These are phyloP conservation scores for Spinacia oleracea DNA, from an alignment of 179 eudicot genomes.

Conservation along the genomic window DNA sequence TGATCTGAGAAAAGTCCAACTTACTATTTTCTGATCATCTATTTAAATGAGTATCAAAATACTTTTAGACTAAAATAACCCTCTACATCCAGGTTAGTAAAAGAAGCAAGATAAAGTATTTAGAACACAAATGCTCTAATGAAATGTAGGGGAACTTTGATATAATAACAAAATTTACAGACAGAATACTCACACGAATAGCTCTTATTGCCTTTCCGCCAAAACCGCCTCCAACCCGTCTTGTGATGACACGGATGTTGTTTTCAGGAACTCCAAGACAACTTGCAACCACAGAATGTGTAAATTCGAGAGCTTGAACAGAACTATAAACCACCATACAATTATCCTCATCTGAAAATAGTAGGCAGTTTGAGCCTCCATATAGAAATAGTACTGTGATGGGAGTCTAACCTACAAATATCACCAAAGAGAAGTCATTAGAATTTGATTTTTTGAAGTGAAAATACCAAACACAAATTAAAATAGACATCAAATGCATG, in stretches of 20 bases:
- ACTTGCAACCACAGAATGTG: conserved; percentile 57
- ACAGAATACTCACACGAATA: conserved; percentile 68
- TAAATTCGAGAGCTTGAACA: conserved; percentile 67
- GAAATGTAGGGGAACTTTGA: not conserved
- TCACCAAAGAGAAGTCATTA: conserved; percentile 15
- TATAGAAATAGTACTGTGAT: conserved; percentile 86
- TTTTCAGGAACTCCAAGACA: conserved; percentile 87
- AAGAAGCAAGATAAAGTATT: not conserved
- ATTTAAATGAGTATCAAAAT: not conserved
- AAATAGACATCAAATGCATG: not conserved
- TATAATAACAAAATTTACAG: not conserved
- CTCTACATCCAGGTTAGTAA: not conserved
- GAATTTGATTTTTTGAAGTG: not conserved
- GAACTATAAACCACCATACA: conserved; percentile 92
- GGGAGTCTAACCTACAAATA: conserved; percentile 70
- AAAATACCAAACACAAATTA: not conserved
- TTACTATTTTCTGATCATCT: not conserved
- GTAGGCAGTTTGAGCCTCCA: conserved; percentile 97
- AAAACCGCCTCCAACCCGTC: conserved; percentile 96
- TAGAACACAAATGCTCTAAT: not conserved
- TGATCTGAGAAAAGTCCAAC: not conserved
- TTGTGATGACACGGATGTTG: conserved; percentile 85
- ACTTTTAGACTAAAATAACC: not conserved
- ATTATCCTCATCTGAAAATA: conserved; percentile 93
- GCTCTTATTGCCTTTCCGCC: conserved; percentile 88